These are phyloP conservation scores for Dryadomyces quercus-mongolicae DNA, from an alignment of 2,329 filamentous ascomycete species.

Conservation along the genomic window DNA sequence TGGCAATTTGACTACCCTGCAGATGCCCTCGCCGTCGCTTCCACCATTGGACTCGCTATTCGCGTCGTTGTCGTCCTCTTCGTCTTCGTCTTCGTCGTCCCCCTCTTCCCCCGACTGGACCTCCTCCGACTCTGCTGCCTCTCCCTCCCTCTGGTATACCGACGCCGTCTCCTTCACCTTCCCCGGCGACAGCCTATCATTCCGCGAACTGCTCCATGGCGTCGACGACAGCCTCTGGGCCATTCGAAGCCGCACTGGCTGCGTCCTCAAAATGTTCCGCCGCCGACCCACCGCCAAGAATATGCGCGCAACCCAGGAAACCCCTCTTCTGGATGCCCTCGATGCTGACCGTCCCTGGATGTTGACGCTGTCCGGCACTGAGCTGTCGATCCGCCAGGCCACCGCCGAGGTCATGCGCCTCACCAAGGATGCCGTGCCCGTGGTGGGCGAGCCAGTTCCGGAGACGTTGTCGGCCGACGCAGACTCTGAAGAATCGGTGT, in stretches of 20 bases:
- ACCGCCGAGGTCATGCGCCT: conserved; percentile 9
- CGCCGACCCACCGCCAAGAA: not conserved
- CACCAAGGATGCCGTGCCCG: conserved; percentile 4
- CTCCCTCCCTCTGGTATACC: conserved; percentile 1
- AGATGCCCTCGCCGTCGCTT: not conserved
- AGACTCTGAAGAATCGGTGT: not conserved
- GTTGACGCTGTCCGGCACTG: conserved; percentile 16
- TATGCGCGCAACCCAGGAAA: too few relatives aligned
- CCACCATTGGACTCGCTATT: not conserved
- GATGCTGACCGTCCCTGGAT: conserved; percentile 7
- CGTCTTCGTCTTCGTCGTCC: too few relatives aligned
- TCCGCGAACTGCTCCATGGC: conserved; percentile 11
- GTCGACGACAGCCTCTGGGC: conserved; percentile 15
- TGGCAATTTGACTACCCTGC: too few relatives aligned
- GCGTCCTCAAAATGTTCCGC: conserved; percentile 14
- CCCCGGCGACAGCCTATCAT: conserved; percentile 7
- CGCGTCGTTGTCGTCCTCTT: not conserved
- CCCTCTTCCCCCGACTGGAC: too few relatives aligned
- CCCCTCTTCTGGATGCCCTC: not conserved
- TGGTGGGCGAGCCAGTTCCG: not conserved
- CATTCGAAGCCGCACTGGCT: conserved; percentile 16
- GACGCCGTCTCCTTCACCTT: conserved; percentile 17
- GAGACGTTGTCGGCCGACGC: not conserved
- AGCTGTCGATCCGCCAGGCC: conserved; percentile 3
- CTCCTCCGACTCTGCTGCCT: too few relatives aligned